phyloP scores from a whole-genome alignment of 805 yeast genomes.

The Dipodascus albidus region DNA sequence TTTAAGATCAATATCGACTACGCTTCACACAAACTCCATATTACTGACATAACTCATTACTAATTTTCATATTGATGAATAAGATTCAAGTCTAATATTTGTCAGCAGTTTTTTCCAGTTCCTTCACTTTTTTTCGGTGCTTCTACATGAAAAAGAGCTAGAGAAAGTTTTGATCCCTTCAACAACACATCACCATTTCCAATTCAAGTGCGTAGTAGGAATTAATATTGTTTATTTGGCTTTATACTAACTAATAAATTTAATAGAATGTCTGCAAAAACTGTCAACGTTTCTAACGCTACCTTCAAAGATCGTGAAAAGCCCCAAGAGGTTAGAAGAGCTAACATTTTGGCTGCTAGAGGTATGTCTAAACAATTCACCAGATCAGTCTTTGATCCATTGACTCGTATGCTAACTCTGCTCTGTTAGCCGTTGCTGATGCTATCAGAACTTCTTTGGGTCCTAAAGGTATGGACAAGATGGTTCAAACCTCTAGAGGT shows the following conservation, averaged over 20 bases:
- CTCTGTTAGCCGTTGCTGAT: conserved; percentile 64
- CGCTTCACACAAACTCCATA: too few species aligned
- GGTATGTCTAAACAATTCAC: conserved; percentile 13
- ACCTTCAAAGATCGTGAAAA: conserved; percentile 88
- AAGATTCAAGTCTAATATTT: too few species aligned
- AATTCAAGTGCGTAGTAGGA: background rate
- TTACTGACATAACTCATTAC: background rate
- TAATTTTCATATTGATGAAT: too few species aligned
- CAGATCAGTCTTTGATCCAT: background rate
- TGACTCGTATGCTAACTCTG: background rate
- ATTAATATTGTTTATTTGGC: background rate
- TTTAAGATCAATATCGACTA: too few species aligned
- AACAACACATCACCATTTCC: background rate
- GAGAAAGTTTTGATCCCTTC: background rate
- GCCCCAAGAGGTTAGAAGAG: conserved; percentile 86
- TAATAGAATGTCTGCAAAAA: conserved; percentile 14
- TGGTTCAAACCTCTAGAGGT: conserved; percentile 84
- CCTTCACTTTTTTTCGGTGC: background rate
- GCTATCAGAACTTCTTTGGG: conserved; percentile 93
- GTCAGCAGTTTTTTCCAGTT: background rate
- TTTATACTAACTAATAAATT: background rate
- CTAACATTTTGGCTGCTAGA: conserved; percentile 83
- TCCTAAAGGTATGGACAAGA: conserved; percentile 99
- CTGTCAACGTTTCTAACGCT: conserved; percentile 52
- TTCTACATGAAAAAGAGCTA: too few species aligned